Evolutionary conservation across 345 rosid species (phyloP).

Genomic region (Populus euphratica): DNA sequence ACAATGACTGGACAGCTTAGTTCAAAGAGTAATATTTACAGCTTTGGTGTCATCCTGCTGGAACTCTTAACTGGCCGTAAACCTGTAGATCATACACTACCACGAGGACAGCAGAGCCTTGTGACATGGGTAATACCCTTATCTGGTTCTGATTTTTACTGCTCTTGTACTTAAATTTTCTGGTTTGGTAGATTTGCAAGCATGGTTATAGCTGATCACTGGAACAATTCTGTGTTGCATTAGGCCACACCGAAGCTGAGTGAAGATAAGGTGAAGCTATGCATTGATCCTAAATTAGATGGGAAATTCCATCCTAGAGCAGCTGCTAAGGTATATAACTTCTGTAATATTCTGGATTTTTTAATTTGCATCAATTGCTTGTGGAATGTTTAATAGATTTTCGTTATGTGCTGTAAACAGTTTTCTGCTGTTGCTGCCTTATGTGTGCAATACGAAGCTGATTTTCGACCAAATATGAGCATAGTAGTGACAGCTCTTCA

Average conservation of each 20-base stretch:
- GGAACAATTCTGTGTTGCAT: neutral
- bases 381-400: no score
- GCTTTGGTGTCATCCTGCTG: constrained; percentile 36
- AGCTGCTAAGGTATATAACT: constrained; percentile 74
- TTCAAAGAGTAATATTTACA: constrained; percentile 36
- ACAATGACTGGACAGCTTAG: constrained; percentile 38
- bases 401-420: constrained; percentile 25
- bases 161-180: no score
- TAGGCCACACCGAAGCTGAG: constrained; percentile 93
- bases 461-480: constrained; percentile 94
- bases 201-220: neutral
- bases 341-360: neutral
- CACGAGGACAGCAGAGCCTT: constrained; percentile 38
- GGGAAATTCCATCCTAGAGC: constrained; percentile 89
- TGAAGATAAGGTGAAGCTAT: constrained; percentile 88
- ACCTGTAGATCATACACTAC: constrained; percentile 38
- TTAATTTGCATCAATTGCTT: neutral
- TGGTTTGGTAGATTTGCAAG: no score
- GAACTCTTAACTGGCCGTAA: constrained; percentile 39
- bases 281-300: constrained; percentile 82
- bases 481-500: constrained; percentile 90
- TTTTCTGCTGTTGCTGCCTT: constrained; percentile 87
- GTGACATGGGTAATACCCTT: constrained; percentile 32
- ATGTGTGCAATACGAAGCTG: constrained; percentile 88
- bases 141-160: neutral